Evolutionary conservation across 2,329 filamentous ascomycete genomes (phyloP).

Genomic region (Fusarium setosum): DNA sequence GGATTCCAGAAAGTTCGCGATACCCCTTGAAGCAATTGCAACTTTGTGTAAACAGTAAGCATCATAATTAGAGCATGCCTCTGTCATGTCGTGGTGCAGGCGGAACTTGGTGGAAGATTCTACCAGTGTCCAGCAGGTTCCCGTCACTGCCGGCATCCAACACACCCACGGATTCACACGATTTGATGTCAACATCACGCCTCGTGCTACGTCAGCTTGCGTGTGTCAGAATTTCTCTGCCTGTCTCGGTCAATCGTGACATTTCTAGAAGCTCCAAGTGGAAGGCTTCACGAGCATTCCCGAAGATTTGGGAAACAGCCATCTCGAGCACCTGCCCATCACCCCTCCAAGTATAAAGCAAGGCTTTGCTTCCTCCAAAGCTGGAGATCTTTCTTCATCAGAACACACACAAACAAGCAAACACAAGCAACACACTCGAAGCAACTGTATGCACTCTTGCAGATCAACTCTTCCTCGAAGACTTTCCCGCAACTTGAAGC

Average conservation of each 20-base stretch:
- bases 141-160: slow-evolving; percentile 19
- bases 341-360: slow-evolving; percentile 47
- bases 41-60: not conserved
- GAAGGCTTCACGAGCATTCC: slow-evolving; percentile 28
- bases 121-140: slow-evolving; percentile 34
- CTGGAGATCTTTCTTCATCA: slow-evolving; percentile 40
- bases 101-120: slow-evolving; percentile 33
- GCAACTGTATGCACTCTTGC: slow-evolving; percentile 37
- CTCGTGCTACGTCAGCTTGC: not conserved
- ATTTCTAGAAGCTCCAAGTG: slow-evolving; percentile 41
- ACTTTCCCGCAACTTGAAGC: slow-evolving; percentile 44
- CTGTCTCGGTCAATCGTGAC: slow-evolving; percentile 16
- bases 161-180: slow-evolving; percentile 11
- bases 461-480: slow-evolving; percentile 37
- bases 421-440: slow-evolving; percentile 29
- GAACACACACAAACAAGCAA: slow-evolving; percentile 42
- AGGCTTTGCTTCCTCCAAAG: slow-evolving; percentile 15
- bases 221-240: slow-evolving; percentile 22
- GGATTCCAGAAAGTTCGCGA: not conserved
- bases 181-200: slow-evolving; percentile 26
- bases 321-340: slow-evolving; percentile 9
- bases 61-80: not conserved
- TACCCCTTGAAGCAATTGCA: not conserved
- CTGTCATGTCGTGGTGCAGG: not conserved
- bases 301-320: slow-evolving; percentile 30